These are phyloP conservation scores for Fallopia convolvulus DNA, from an alignment of 148 eudicot species.

Conservation along the genomic window DNA sequence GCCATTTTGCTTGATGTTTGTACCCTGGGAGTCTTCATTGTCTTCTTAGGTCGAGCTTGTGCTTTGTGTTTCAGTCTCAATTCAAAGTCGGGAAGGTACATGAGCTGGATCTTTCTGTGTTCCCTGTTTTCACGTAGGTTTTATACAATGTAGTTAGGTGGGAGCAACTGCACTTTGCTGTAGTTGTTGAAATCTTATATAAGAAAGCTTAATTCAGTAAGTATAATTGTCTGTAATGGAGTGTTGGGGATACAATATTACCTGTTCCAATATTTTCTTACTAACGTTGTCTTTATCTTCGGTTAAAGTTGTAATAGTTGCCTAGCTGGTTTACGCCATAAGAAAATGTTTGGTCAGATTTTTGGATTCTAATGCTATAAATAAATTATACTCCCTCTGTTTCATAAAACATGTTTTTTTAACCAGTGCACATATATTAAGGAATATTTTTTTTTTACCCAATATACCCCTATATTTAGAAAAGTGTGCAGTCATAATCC, in stretches of 20 bases:
- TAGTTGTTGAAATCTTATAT: neutral
- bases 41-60: neutral
- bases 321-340: neutral
- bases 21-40: neutral
- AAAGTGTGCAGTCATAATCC: no score
- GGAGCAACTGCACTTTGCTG: neutral
- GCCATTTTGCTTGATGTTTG: neutral
- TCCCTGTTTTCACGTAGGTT: no score
- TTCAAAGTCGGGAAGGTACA: no score
- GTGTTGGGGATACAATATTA: neutral
- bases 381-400: neutral
- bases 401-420: no score
- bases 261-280: neutral
- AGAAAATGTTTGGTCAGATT: neutral
- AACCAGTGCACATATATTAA: no score
- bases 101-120: no score
- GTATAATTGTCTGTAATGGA: neutral
- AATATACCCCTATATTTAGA: no score
- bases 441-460: no score
- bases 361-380: neutral
- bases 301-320: neutral
- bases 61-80: no score
- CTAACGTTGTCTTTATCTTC: neutral
- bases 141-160: neutral
- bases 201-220: neutral